These are phyloP conservation scores for Annulohypoxylon moriforme DNA, from an alignment of 495 filamentous ascomycete genomes.

Conservation along the genomic window DNA sequence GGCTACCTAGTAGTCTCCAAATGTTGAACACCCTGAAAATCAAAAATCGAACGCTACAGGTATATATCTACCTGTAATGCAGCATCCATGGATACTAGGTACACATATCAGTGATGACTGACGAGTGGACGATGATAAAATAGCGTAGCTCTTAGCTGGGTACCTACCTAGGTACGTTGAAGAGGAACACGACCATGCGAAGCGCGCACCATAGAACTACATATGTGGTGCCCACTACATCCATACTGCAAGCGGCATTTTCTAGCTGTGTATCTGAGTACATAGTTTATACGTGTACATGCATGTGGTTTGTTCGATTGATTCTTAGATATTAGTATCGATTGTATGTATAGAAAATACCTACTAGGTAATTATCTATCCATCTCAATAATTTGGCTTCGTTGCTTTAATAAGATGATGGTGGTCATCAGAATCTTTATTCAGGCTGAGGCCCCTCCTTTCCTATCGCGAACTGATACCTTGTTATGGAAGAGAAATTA, in stretches of 20 bases:
- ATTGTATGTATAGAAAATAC: no score
- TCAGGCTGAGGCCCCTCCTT: conserved; percentile 5
- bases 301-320: no score
- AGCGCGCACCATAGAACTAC: conserved; percentile 12
- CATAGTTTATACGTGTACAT: no score
- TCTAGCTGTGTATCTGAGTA: no score
- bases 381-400: neutral
- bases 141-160: neutral
- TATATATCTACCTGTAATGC: no score
- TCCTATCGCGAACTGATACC: conserved; percentile 39
- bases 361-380: neutral
- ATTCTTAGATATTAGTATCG: no score
- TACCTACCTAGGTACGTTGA: conserved; percentile 1
- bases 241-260: no score
- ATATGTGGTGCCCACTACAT: neutral
- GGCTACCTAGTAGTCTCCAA: neutral
- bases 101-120: neutral
- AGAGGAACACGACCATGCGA: conserved; percentile 13
- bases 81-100: neutral
- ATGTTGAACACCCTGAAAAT: neutral
- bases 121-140: conserved; percentile 6
- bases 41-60: neutral
- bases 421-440: conserved; percentile 1
- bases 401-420: neutral
- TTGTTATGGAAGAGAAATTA: conserved; percentile 33